A percentile compares a stretch with the other conserved stretches of the same genome.
These are phyloP conservation scores for Solanum bukasovii DNA, from an alignment of 257 asterid species.

Conservation along the genomic window DNA sequence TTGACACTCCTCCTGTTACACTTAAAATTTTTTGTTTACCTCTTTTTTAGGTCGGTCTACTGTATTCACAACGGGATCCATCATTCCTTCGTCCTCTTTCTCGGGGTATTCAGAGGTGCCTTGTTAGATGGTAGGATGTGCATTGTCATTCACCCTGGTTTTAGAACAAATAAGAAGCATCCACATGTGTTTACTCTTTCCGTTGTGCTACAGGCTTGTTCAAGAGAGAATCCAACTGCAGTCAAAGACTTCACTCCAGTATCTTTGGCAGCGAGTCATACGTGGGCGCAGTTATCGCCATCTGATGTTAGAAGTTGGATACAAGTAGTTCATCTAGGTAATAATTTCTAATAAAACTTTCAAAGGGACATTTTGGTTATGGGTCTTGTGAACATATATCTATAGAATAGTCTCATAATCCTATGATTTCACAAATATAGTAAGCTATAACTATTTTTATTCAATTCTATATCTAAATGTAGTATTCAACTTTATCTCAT, in stretches of 20 bases:
- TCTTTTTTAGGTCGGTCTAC: conserved; percentile 62
- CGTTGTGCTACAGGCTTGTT: conserved; percentile 64
- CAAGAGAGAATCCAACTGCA: conserved; percentile 54
- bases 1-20: neutral
- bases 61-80: conserved; percentile 84
- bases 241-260: conserved; percentile 32
- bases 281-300: conserved; percentile 97
- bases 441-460: neutral
- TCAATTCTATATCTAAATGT: neutral
- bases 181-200: conserved; percentile 7
- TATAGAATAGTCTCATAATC: neutral
- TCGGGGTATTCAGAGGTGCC: conserved; percentile 89
- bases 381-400: neutral
- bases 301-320: conserved; percentile 56
- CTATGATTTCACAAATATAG: neutral
- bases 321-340: conserved; percentile 6
- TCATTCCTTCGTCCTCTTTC: conserved; percentile 77
- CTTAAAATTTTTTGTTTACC: neutral
- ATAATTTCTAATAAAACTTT: neutral
- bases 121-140: conserved; percentile 77
- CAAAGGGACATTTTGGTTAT: neutral
- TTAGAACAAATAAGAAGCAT: conserved; percentile 10
- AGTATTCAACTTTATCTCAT: neutral
- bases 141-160: neutral
- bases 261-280: conserved; percentile 56